phyloP scores from a whole-genome alignment of 2,329 filamentous ascomycete genomes.

The Onygenales sp. region DNA sequence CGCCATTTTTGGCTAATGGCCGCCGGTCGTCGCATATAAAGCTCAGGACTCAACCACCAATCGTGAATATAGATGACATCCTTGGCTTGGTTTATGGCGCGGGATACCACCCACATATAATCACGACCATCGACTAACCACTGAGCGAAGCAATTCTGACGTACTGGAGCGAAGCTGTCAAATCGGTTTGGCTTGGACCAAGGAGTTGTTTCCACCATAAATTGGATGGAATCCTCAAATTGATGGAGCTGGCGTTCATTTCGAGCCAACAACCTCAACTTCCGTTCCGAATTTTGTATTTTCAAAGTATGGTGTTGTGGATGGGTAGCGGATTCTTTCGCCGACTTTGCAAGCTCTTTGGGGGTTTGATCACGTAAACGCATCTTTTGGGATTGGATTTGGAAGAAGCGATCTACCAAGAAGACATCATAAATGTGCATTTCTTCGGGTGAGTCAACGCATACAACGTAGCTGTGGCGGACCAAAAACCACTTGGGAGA shows the following conservation, averaged over 20 bases:
- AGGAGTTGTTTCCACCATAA: conserved; percentile 71
- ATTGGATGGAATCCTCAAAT: conserved; percentile 84
- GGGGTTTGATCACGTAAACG: conserved; percentile 42
- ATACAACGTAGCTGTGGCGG: conserved; percentile 94
- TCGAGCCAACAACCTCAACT: conserved; percentile 79
- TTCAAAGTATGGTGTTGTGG: conserved; percentile 76
- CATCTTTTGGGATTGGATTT: conserved; percentile 62
- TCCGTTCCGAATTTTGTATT: conserved; percentile 84
- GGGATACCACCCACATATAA: conserved; percentile 91
- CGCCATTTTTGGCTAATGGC: conserved; percentile 76
- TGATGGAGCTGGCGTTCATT: conserved; percentile 84
- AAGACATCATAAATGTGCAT: conserved; percentile 99
- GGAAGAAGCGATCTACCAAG: conserved; percentile 83
- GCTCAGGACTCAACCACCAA: conserved; percentile 88
- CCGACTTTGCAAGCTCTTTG: conserved; percentile 54
- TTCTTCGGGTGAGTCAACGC: conserved; percentile 95
- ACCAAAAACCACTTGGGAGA: conserved; percentile 96
- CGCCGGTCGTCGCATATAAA: conserved; percentile 75
- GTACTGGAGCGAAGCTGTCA: conserved; percentile 81
- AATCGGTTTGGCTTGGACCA: conserved; percentile 82
- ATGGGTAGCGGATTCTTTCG: conserved; percentile 51
- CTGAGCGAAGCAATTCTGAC: conserved; percentile 77
- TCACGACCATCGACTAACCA: conserved; percentile 96
- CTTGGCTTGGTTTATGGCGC: conserved; percentile 78
- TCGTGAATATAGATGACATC: conserved; percentile 94